Conservation (phyloP, 805 yeast species). For the Kurtzmaniella fragi region DNA sequence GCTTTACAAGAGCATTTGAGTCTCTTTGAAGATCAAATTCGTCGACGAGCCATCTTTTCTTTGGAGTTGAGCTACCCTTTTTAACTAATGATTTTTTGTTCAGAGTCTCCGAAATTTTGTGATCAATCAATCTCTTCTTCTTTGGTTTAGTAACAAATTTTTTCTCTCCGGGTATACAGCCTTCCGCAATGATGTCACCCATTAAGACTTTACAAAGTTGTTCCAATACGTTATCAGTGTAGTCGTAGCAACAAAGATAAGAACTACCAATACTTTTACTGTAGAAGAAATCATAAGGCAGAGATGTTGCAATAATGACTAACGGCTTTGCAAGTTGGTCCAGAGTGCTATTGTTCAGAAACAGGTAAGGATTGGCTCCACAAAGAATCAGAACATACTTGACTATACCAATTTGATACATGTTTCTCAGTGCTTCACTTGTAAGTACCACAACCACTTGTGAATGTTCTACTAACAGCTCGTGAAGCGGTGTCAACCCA, state of each 20-base stretch:
- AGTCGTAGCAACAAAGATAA: conserved; percentile 58
- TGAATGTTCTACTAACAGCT: conserved; percentile 46
- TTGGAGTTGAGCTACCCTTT: conserved; percentile 18
- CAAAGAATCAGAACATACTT: conserved; percentile 54
- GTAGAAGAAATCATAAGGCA: conserved; percentile 58
- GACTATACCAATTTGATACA: conserved; percentile 58
- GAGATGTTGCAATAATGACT: conserved; percentile 54
- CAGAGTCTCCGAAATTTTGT: conserved; percentile 5
- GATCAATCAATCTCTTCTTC: conserved; percentile 16
- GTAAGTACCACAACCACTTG: conserved; percentile 50
- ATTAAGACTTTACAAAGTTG: conserved; percentile 47
- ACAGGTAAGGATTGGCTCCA: conserved; percentile 37
- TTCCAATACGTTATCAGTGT: conserved; percentile 46
- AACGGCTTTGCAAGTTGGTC: conserved; percentile 43
- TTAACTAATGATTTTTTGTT: conserved; percentile 8
- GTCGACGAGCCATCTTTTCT: conserved; percentile 54
- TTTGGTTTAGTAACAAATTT: conserved; percentile 21
- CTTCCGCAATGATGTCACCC: conserved; percentile 49
- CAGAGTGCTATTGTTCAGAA: conserved; percentile 11
- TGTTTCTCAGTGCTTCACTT: conserved; percentile 54
- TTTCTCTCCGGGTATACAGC: conserved; percentile 53
- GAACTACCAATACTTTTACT: conserved; percentile 51
- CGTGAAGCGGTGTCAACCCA: conserved; percentile 52
- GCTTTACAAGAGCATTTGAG: conserved; percentile 40
- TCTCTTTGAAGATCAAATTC: conserved; percentile 47